Conservation (phyloP, 148 eudicot species). For the Mesembryanthemum crystallinum region DNA sequence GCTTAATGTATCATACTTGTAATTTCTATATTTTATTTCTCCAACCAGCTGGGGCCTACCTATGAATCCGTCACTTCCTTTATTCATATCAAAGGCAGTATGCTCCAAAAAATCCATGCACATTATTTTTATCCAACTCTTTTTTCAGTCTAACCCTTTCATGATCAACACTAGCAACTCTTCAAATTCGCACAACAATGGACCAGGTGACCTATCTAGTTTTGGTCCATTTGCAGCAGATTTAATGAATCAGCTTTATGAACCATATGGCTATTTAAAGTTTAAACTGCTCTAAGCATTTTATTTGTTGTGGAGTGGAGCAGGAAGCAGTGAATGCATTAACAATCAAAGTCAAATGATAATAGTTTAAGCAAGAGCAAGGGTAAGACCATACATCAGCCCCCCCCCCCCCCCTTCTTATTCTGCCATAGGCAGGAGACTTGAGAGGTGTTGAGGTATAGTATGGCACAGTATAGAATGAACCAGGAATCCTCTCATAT, state of each 20-base stretch:
- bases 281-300: background rate
- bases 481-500: too few relatives aligned
- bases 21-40: too few relatives aligned
- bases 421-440: too few relatives aligned
- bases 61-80: too few relatives aligned
- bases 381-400: background rate
- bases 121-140: background rate
- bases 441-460: too few relatives aligned
- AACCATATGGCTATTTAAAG: too few relatives aligned
- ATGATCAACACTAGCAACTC: background rate
- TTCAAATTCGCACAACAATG: background rate
- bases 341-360: background rate
- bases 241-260: too few relatives aligned
- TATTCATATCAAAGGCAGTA: too few relatives aligned
- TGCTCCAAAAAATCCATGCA: background rate
- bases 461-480: too few relatives aligned
- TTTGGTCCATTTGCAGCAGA: background rate
- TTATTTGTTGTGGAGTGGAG: background rate
- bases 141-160: background rate
- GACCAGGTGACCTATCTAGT: background rate
- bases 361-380: background rate
- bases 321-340: background rate
- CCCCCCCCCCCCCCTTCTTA: background rate
- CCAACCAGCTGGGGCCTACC: background rate
- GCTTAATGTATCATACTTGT: background rate